Conservation (phyloP, 2,329 filamentous ascomycete genomes). For the Sclerotinia spermophila region DNA sequence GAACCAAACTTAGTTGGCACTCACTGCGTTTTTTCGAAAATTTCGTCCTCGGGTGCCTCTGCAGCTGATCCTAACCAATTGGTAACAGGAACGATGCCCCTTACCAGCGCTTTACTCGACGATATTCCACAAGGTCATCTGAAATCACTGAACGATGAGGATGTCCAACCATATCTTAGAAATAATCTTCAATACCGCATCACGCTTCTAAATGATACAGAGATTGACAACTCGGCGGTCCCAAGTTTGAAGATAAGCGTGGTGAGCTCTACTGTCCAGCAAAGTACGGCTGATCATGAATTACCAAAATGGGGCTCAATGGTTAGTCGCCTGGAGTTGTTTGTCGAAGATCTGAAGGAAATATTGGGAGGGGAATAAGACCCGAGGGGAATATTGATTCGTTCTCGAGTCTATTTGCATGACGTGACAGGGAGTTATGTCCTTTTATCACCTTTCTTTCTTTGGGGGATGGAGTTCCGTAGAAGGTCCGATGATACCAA, state of each 20-base stretch:
- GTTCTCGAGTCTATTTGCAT: not conserved
- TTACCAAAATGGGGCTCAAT: conserved; percentile 14
- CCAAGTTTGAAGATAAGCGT: conserved; percentile 30
- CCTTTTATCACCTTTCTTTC: not conserved
- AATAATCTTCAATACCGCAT: conserved; percentile 32
- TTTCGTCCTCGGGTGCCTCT: not conserved
- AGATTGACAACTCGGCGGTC: conserved; percentile 25
- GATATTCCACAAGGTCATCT: conserved; percentile 36
- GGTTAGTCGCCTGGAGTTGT: not conserved
- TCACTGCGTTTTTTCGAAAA: conserved; percentile 40
- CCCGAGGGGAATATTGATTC: not conserved
- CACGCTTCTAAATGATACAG: conserved; percentile 25
- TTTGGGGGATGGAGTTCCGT: not conserved
- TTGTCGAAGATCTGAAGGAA: not conserved
- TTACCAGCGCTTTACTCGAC: conserved; percentile 43
- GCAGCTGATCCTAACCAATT: conserved; percentile 30
- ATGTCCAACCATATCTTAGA: conserved; percentile 31
- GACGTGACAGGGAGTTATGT: not conserved
- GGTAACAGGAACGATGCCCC: conserved; percentile 43
- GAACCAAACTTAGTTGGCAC: conserved; percentile 34
- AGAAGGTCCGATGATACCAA: not conserved
- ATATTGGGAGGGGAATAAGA: not conserved
- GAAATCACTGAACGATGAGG: conserved; percentile 26
- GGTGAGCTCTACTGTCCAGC: conserved; percentile 23
- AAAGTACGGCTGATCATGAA: conserved; percentile 8